Base-by-base conservation (phyloP, 805 yeast species). In the Kregervanrija fluxuum region DNA sequence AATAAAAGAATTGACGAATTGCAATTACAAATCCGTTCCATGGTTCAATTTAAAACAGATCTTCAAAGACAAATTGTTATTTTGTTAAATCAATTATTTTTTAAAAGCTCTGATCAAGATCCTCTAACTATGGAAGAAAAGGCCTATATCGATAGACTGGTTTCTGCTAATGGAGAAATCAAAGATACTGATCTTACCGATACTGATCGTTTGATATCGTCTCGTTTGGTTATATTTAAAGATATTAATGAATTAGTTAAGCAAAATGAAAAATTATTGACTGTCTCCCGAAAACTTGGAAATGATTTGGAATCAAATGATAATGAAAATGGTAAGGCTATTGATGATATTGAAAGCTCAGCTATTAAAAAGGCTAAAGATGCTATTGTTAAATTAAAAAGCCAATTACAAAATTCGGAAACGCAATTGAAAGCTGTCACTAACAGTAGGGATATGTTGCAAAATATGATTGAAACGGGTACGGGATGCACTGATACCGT, bases 41-140 rank as follows among this genome's bases (percentile, higher is more conserved):
- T 84, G 49, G 70, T 73, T 38, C 75, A 73, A 45, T 79, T 82
- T 50, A 75, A 82, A 37, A 65, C 72, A 30, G 97, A 91, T 56
- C 66, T 91, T 35, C 85, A 95, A 6, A 78, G 80, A 37, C 98
- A 91, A 60, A 74, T 93, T n/a, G 87, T 85, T 52, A 74, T 72
- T 40, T 70, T 89, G 33, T 69, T 91, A 34, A 74, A 83, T 12
- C 87, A 85, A 56, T 69, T 85, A 2, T 70, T 79, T 30, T 66
- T 83, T 1, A 71, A 79, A 38, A 75, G 73, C 11, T 72, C 71
- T 41, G 67, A 75, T n/a, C 77, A 77, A 33, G 69, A 67, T 35
- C 85, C 91, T 8, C 65, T 91, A 33, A 74, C 84, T 5, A 61
- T 70, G 0, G 75, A 75, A 11, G 96, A 91, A 55, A 73, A 74